Evolutionary conservation across 176 grass and related monocot species (phyloP).

Genomic region (Oryza glumipatula): DNA sequence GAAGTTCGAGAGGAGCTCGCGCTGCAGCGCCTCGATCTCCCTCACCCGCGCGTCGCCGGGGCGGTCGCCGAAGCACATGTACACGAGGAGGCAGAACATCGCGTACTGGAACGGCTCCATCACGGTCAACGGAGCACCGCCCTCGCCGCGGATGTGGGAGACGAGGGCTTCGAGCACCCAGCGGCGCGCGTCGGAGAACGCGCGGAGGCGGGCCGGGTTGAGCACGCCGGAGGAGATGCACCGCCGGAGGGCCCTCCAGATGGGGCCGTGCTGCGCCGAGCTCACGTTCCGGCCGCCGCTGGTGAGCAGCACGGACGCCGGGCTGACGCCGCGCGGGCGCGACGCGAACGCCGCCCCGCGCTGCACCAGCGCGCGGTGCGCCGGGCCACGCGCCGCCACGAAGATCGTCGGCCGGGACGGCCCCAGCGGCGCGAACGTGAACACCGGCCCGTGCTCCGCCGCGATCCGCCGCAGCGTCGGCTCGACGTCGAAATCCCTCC

Average conservation of each 20-base stretch:
- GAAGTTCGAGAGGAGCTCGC: constrained; percentile 32
- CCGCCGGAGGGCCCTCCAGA: constrained; percentile 58
- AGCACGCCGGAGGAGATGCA: constrained; percentile 50
- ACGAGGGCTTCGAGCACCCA: constrained; percentile 54
- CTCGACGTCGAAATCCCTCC: constrained; percentile 45
- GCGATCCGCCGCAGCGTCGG: constrained; percentile 37
- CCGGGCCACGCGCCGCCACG: constrained; percentile 41
- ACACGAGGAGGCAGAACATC: constrained; percentile 74
- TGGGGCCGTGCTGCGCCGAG: constrained; percentile 47
- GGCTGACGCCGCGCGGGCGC: constrained; percentile 25
- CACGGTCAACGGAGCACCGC: constrained; percentile 30
- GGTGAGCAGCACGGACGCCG: constrained; percentile 31
- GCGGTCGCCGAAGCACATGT: constrained; percentile 76
- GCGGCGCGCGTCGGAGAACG: constrained; percentile 40
- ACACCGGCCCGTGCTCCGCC: constrained; percentile 48
- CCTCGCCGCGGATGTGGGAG: constrained; percentile 12
- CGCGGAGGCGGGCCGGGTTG: constrained; percentile 51
- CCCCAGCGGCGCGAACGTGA: constrained; percentile 49
- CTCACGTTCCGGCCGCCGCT: constrained; percentile 55
- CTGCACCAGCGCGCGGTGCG: constrained; percentile 58
- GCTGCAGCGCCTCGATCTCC: constrained; percentile 50
- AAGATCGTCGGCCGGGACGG: constrained; percentile 40
- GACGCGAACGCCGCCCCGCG: constrained; percentile 55
- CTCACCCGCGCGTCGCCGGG: constrained; percentile 32
- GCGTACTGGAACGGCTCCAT: constrained; percentile 72